phyloP scores from a whole-genome alignment of 1,284 basidiomycete genomes.

The Ustilago esculenta region DNA sequence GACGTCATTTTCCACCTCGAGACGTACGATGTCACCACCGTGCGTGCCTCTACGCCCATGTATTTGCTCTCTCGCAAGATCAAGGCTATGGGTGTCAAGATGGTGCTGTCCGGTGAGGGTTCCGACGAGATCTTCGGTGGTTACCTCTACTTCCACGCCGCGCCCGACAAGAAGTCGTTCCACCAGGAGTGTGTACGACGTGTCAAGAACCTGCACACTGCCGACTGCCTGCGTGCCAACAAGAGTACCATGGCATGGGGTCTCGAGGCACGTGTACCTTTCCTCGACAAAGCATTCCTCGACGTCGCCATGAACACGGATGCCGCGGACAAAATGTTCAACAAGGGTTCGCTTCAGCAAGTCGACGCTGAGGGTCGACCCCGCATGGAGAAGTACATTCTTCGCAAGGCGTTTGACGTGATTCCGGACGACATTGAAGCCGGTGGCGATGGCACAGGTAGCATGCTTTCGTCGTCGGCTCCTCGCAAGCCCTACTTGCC shows the following conservation, averaged over 20 bases:
- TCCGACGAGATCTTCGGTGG: slow-evolving; percentile 98
- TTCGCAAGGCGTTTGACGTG: slow-evolving; percentile 96
- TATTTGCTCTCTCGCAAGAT: slow-evolving; percentile 96
- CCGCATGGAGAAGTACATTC: slow-evolving; percentile 77
- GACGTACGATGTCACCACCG: slow-evolving; percentile 98
- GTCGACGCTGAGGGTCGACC: slow-evolving; percentile 71
- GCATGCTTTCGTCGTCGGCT: slow-evolving; percentile 9
- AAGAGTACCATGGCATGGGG: slow-evolving; percentile 99
- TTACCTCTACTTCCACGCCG: slow-evolving; percentile 99
- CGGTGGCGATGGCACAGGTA: slow-evolving; percentile 38
- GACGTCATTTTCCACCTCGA: slow-evolving; percentile 99
- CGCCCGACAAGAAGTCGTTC: slow-evolving; percentile 87
- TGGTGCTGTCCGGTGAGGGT: slow-evolving; percentile 98
- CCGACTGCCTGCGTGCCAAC: slow-evolving; percentile 98
- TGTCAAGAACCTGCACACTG: slow-evolving; percentile 96
- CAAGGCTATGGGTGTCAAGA: slow-evolving; percentile 99
- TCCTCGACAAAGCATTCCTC: slow-evolving; percentile 96
- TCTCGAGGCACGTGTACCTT: slow-evolving; percentile 96
- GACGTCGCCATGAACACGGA: slow-evolving; percentile 93
- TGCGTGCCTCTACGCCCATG: slow-evolving; percentile 97
- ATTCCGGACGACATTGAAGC: slow-evolving; percentile 78
- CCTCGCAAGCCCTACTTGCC: slow-evolving; percentile 80
- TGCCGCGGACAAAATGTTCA: slow-evolving; percentile 88
- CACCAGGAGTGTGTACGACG: slow-evolving; percentile 95
- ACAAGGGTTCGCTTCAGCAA: slow-evolving; percentile 80